Percentiles rank a stretch among this genome's conserved stretches.
Evolutionary conservation across 176 grass and related monocot species (phyloP).

Genomic region (Raddia distichophylla): DNA sequence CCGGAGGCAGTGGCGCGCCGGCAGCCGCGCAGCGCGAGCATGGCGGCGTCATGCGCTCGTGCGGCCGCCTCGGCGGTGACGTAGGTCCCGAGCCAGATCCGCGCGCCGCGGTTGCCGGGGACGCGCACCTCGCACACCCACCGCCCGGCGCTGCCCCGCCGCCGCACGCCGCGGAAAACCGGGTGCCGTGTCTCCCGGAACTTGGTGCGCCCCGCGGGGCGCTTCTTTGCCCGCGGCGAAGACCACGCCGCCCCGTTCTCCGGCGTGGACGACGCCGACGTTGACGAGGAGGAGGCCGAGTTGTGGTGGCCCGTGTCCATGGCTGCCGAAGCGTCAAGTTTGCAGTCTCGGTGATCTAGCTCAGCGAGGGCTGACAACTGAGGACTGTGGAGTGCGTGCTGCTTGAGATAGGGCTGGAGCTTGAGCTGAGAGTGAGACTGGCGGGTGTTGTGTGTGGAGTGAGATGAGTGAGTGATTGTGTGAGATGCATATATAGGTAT

Average conservation of each 20-base stretch:
- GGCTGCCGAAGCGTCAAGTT: neutral
- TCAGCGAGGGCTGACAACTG: neutral
- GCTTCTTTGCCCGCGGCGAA: constrained; percentile 47
- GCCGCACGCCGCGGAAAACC: constrained; percentile 76
- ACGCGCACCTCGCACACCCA: constrained; percentile 91
- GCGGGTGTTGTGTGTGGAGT: neutral
- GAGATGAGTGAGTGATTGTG: neutral
- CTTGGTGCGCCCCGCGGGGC: constrained; percentile 71
- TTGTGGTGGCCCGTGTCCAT: constrained; percentile 29
- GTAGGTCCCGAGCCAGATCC: constrained; percentile 87
- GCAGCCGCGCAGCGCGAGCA: constrained; percentile 46
- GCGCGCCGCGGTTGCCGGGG: constrained; percentile 47
- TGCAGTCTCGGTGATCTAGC: constrained; percentile 1
- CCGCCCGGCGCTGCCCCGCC: constrained; percentile 40
- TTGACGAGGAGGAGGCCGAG: constrained; percentile 9
- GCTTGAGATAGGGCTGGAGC: neutral
- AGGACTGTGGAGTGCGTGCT: neutral
- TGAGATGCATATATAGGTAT: constrained; percentile 43
- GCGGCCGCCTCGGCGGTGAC: constrained; percentile 62
- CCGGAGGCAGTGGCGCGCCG: neutral
- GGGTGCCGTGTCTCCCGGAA: constrained; percentile 88
- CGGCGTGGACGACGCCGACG: neutral
- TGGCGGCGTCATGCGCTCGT: constrained; percentile 67
- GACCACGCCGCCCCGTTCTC: neutral
- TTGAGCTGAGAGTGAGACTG: neutral